A percentile compares a stretch with the other conserved stretches of the same genome.
phyloP scores from a whole-genome alignment of 768 basidiomycete genomes.

The Mycena galericulata region DNA sequence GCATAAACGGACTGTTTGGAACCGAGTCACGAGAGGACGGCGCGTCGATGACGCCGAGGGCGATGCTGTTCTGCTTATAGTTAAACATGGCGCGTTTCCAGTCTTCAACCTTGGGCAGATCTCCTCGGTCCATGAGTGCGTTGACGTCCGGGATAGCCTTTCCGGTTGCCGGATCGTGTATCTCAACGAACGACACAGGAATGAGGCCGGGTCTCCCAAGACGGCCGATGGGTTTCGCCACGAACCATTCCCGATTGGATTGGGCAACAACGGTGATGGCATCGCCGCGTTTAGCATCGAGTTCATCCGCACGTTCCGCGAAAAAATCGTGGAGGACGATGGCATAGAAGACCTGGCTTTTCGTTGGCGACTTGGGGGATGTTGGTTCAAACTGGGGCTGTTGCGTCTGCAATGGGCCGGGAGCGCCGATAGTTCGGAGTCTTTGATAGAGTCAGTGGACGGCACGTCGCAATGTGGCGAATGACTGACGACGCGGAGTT shows the following conservation, averaged over 20 bases:
- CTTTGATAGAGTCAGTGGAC: constrained; percentile 25
- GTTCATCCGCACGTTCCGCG: constrained; percentile 96
- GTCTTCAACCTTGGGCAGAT: constrained; percentile 96
- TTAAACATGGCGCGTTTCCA: constrained; percentile 97
- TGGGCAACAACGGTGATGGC: constrained; percentile 97
- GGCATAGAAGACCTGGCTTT: constrained; percentile 86
- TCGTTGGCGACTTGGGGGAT: constrained; percentile 47
- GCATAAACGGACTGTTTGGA: constrained; percentile 55
- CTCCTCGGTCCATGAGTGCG: constrained; percentile 85
- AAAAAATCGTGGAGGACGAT: constrained; percentile 95
- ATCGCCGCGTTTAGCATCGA: constrained; percentile 95
- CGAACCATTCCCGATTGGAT: constrained; percentile 99
- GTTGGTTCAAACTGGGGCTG: constrained; percentile 36
- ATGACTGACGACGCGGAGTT: constrained; percentile 68
- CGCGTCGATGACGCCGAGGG: constrained; percentile 90
- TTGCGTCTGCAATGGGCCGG: constrained; percentile 34
- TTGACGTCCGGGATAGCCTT: constrained; percentile 81
- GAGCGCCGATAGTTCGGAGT: constrained; percentile 23
- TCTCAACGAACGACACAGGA: constrained; percentile 96
- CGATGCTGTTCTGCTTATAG: constrained; percentile 97
- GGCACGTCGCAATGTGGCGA: constrained; percentile 1
- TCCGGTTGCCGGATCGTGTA: constrained; percentile 92
- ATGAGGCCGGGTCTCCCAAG: constrained; percentile 97
- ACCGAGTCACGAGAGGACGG: constrained; percentile 55
- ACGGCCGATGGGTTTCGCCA: constrained; percentile 96